Evolutionary conservation across 2,329 filamentous ascomycete species (phyloP).

Genomic region (Aspergillus novoparasiticus): DNA sequence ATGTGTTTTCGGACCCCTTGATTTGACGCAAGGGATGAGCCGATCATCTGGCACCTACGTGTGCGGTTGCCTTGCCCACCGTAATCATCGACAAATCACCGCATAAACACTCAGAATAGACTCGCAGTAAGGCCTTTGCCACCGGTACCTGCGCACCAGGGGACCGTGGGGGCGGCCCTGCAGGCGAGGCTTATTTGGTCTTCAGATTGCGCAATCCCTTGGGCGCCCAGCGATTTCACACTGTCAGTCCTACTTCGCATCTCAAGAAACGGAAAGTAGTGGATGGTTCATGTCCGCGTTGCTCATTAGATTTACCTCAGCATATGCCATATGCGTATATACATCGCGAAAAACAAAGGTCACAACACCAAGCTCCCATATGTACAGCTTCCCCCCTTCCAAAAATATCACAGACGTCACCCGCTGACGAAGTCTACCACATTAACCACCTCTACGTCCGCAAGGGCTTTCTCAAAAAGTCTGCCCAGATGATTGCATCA

Average conservation of each 20-base stretch:
- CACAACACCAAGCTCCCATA: not conserved
- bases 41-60: not conserved
- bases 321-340: not conserved
- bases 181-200: not conserved
- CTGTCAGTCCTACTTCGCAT: not conserved
- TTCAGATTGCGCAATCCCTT: not conserved
- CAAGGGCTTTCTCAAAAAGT: constrained; percentile 28
- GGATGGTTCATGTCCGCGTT: not conserved
- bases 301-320: not conserved
- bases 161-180: not conserved
- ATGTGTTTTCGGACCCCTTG: not conserved
- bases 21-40: not conserved
- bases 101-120: not conserved
- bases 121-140: not conserved
- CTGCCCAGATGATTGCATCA: constrained; percentile 17
- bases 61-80: not conserved
- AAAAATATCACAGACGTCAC: not conserved
- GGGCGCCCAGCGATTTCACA: not conserved
- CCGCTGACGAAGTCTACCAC: not conserved
- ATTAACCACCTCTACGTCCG: not conserved
- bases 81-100: too few relatives aligned
- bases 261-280: not conserved
- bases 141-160: not conserved
- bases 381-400: not conserved
- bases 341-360: not conserved